Percentiles rank a stretch among this genome's conserved stretches.
Evolutionary conservation across 306 rosid genomes (phyloP).

Genomic region (Fragaria nilgerrensis): DNA sequence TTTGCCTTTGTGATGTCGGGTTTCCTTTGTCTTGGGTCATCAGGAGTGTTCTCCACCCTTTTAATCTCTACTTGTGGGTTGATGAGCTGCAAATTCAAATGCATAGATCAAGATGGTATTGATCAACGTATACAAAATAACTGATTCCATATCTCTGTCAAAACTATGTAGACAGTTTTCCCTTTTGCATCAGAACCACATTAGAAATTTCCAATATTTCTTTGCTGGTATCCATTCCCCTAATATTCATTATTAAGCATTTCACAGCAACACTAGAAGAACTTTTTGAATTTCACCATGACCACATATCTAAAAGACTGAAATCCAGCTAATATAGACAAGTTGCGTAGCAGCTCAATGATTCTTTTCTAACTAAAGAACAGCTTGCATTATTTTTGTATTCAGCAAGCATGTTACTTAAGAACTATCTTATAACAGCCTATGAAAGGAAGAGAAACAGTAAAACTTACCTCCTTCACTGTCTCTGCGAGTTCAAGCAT

Average conservation of each 20-base stretch:
- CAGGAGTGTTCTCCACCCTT: conserved; percentile 81
- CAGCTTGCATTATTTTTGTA: background rate
- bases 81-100: conserved; percentile 53
- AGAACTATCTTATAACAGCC: background rate
- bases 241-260: background rate
- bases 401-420: background rate
- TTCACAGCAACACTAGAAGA: background rate
- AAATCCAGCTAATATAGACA: background rate
- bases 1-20: conserved; percentile 74
- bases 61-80: conserved; percentile 66
- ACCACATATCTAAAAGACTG: background rate
- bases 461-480: conserved; percentile 69
- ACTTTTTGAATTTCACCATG: background rate
- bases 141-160: too few species aligned
- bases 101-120: background rate
- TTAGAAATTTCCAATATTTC: background rate
- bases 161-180: background rate
- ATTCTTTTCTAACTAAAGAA: background rate
- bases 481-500: conserved; percentile 91
- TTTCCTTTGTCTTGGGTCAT: conserved; percentile 80
- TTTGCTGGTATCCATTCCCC: background rate
- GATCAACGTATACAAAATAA: background rate
- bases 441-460: background rate
- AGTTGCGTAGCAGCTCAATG: background rate
- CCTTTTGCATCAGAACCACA: background rate